These are phyloP conservation scores for Geoglossum cookeanum DNA, from an alignment of 2,329 filamentous ascomycete genomes.

Conservation along the genomic window DNA sequence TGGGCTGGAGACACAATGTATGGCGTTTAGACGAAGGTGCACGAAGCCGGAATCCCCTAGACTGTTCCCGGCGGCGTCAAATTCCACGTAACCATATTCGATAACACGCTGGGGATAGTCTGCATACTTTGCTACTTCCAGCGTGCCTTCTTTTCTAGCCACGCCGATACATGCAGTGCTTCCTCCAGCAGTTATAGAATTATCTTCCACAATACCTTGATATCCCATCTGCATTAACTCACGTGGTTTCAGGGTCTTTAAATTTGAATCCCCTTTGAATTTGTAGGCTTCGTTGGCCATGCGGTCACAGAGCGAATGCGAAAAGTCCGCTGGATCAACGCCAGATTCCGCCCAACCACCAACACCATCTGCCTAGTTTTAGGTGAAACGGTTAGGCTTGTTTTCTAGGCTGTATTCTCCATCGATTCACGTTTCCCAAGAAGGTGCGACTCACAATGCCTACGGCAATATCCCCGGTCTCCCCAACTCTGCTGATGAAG, in stretches of 20 bases:
- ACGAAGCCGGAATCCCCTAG: slow-evolving; percentile 90
- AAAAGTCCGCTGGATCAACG: slow-evolving; percentile 88
- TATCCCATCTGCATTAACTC: slow-evolving; percentile 69
- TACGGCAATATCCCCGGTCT: slow-evolving; percentile 54
- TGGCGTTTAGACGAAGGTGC: slow-evolving; percentile 65
- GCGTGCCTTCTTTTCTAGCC: slow-evolving; percentile 47
- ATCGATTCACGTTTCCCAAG: not conserved
- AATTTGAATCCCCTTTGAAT: slow-evolving; percentile 24
- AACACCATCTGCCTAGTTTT: slow-evolving; percentile 55
- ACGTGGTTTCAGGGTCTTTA: slow-evolving; percentile 33
- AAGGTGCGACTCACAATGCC: slow-evolving; percentile 37
- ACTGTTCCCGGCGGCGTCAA: slow-evolving; percentile 15
- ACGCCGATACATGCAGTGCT: slow-evolving; percentile 85
- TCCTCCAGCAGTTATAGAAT: slow-evolving; percentile 58
- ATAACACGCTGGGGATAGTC: not conserved
- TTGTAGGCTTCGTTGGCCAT: slow-evolving; percentile 63
- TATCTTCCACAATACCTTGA: slow-evolving; percentile 58
- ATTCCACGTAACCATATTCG: not conserved
- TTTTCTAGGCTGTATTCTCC: not conserved
- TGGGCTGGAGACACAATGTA: slow-evolving; percentile 63
- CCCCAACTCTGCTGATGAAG: slow-evolving; percentile 69
- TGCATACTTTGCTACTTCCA: slow-evolving; percentile 66
- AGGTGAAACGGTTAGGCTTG: not conserved
- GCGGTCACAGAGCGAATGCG: slow-evolving; percentile 79
- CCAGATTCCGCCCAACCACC: slow-evolving; percentile 88